Conservation (phyloP, 768 basidiomycete species). For the Suillus cothurnatus region DNA sequence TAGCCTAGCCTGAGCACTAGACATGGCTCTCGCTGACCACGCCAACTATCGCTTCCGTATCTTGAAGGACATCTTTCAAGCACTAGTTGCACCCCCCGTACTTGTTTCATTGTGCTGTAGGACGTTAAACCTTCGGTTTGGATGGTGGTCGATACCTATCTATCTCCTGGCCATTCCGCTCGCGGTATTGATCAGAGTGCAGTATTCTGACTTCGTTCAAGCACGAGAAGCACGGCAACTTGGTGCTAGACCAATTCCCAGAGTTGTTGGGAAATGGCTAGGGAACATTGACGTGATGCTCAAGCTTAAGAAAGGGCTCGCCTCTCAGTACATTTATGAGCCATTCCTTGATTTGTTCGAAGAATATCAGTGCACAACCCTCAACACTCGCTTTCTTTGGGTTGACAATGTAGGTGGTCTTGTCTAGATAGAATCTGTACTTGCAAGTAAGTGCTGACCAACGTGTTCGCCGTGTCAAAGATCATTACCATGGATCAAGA, state of each 20-base stretch:
- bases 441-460: neutral
- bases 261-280: conserved; percentile 70
- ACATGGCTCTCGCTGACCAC: conserved; percentile 10
- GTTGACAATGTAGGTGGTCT: conserved; percentile 56
- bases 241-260: conserved; percentile 54
- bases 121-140: conserved; percentile 33
- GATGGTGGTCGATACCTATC: conserved; percentile 37
- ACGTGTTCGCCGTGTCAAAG: conserved; percentile 33
- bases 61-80: conserved; percentile 45
- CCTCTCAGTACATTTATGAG: conserved; percentile 61
- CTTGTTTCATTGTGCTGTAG: conserved; percentile 35
- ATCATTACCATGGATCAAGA: conserved; percentile 77
- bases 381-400: conserved; percentile 73
- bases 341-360: conserved; percentile 68
- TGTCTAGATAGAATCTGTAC: neutral
- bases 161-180: conserved; percentile 45
- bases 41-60: conserved; percentile 51
- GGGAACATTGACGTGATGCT: conserved; percentile 76
- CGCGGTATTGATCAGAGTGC: conserved; percentile 40
- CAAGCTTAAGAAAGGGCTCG: conserved; percentile 53
- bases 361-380: conserved; percentile 69
- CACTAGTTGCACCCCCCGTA: conserved; percentile 44
- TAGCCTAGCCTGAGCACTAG: neutral
- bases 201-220: conserved; percentile 40
- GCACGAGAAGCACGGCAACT: conserved; percentile 46